These are phyloP conservation scores for Alternaria arborescens DNA, from an alignment of 2,329 filamentous ascomycete genomes.

Conservation along the genomic window DNA sequence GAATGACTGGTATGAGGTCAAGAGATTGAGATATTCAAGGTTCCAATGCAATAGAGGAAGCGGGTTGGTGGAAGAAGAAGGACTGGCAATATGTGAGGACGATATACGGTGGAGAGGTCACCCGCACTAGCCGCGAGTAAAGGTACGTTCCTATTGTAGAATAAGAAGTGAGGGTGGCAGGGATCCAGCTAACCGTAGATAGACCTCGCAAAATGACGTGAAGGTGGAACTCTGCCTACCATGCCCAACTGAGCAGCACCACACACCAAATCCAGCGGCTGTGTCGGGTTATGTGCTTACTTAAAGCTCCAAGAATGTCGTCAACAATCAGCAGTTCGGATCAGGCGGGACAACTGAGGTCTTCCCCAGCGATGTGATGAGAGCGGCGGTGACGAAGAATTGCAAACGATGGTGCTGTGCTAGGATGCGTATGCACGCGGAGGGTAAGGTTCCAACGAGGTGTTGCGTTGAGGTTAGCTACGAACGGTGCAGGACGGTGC, in stretches of 20 bases:
- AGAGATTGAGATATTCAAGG: not conserved
- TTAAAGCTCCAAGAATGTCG: not conserved
- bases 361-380: not conserved
- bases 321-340: not conserved
- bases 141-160: slow-evolving; percentile 2
- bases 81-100: not conserved
- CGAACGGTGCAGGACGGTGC: not conserved
- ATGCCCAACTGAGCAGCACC: not conserved
- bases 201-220: slow-evolving; percentile 3
- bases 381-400: not conserved
- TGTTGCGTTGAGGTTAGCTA: not conserved
- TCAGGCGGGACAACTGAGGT: not conserved
- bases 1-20: not conserved
- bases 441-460: not conserved
- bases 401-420: slow-evolving; percentile 8
- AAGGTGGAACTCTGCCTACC: slow-evolving; percentile 1
- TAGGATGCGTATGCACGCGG: slow-evolving; percentile 2
- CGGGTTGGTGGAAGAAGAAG: not conserved
- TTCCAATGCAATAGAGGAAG: not conserved
- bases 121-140: slow-evolving; percentile 1
- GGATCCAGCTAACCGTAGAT: not conserved
- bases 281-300: not conserved
- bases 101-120: not conserved
- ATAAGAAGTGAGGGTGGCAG: slow-evolving; percentile 11
- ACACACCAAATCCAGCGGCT: not conserved